Base-by-base conservation (phyloP, 1,284 basidiomycete species). In the Papiliotrema terrestris region DNA sequence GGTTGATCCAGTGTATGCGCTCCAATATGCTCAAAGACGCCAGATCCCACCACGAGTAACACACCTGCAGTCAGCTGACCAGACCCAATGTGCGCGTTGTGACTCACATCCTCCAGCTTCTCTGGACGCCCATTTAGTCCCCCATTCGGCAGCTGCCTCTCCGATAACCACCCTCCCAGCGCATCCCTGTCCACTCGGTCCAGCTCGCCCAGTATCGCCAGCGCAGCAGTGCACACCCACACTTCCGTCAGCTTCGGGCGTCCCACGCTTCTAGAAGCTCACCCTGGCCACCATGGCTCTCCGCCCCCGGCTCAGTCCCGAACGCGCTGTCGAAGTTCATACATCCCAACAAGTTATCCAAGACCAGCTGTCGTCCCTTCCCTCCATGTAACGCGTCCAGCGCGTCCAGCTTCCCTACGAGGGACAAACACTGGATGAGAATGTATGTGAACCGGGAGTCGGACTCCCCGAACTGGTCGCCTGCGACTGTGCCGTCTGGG, bases 11-110 rank as follows among this genome's bases (percentile, higher is more conserved):
- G 11, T 84, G 79, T 19, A 94, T 74, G 67, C 87, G 90, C 45
- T 86, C 83, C 38, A 98, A 76, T 56, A 97, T 94, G 19, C 91
- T 85, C 49, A 98, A 76, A 0, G 89, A 81, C 0, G 94, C 93
- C 2, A 98, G 82, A 5, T 95, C 92, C 93, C 94, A 98, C 80
- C 92, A 95, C 66, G 89, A 92, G 77, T 98, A 98, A 79, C 96
- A 98, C 2, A 96, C 91, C 91, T 94, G 60, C 17, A 17, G 15
- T 14, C 38, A 47, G 19, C 26, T 42, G 41, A 45, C 22, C 26
- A 2, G 17, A 15, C 29, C 19, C 9, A 13, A 26, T 17, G n/a
- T 45, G 3, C 13, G 35, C 36, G 11, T 29, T 14, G 19, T 8
- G 32, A 61, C 86, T 67, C 63, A 94, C 94, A 71, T 98, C 94